These are phyloP conservation scores for Xylariales sp. DNA, from an alignment of 2,329 filamentous ascomycete species.

Conservation along the genomic window DNA sequence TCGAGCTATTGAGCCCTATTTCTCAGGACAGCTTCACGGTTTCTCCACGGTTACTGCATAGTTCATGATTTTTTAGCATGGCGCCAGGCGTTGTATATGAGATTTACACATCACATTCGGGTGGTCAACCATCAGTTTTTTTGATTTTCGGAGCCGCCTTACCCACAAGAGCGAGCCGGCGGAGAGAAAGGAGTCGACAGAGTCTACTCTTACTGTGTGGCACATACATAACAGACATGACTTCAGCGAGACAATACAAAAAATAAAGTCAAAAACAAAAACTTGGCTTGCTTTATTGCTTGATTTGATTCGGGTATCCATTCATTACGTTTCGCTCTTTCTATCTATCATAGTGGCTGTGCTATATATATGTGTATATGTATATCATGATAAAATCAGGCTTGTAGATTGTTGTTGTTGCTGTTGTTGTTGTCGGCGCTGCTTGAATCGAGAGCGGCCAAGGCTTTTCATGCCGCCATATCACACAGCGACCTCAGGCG, in stretches of 20 bases:
- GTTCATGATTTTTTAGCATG: conserved; percentile 52
- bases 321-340: conserved; percentile 15
- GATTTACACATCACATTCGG: conserved; percentile 36
- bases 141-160: conserved; percentile 11
- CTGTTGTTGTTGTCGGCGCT: no score
- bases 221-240: conserved; percentile 19
- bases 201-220: conserved; percentile 3
- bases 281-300: no score
- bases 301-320: conserved; percentile 27
- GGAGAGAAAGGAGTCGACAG: conserved; percentile 4
- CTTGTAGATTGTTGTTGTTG: conserved; percentile 2
- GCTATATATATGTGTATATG: neutral
- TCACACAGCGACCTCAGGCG: conserved; percentile 37
- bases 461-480: conserved; percentile 24
- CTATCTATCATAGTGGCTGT: neutral
- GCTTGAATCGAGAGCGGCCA: neutral
- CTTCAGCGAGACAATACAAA: conserved; percentile 34
- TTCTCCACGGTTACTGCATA: conserved; percentile 40
- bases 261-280: conserved; percentile 22
- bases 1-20: conserved; percentile 13
- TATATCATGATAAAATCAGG: conserved; percentile 1
- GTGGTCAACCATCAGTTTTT: conserved; percentile 27
- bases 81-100: conserved; percentile 50
- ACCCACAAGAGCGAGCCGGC: conserved; percentile 8
- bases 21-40: conserved; percentile 24